phyloP scores from a whole-genome alignment of 148 eudicot species.

The Fagopyrum esculentum region DNA sequence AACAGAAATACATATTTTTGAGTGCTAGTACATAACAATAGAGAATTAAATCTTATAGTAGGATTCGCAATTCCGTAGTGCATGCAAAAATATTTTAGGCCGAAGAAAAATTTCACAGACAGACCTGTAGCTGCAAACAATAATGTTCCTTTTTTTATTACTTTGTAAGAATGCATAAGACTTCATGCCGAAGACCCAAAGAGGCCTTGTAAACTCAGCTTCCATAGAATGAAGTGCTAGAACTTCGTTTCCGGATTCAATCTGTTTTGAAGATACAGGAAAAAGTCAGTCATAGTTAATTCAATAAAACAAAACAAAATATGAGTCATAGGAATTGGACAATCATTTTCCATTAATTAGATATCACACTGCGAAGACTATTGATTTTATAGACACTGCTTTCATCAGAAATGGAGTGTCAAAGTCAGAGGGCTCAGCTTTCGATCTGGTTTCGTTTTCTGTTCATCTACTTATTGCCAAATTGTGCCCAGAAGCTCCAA shows the following conservation, averaged over 20 bases:
- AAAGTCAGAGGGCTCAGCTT: neutral
- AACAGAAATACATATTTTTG: conserved; percentile 6
- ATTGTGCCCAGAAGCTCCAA: neutral
- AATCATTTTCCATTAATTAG: neutral
- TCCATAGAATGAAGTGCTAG: conserved; percentile 59
- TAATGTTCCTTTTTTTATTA: conserved; percentile 33
- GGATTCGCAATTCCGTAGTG: neutral
- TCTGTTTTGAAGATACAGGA: conserved; percentile 28
- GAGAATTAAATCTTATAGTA: neutral
- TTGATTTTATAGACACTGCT: neutral
- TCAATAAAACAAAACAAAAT: conserved; percentile 9
- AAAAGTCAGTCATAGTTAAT: neutral
- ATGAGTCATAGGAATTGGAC: neutral
- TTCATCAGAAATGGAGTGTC: neutral
- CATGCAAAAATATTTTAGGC: neutral
- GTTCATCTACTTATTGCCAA: neutral
- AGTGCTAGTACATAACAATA: neutral
- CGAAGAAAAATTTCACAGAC: conserved; percentile 5
- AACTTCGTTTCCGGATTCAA: conserved; percentile 69
- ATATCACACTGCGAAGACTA: neutral
- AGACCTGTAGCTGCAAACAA: conserved; percentile 96
- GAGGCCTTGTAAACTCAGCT: conserved; percentile 84
- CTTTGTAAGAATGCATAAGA: conserved; percentile 59
- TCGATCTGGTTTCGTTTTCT: neutral
- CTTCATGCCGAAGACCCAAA: conserved; percentile 88